Evolutionary conservation across 2,329 filamentous ascomycete species (phyloP), one percentile per base, ranked within the genome.

Genomic region (Epichloe gansuensis): DNA sequence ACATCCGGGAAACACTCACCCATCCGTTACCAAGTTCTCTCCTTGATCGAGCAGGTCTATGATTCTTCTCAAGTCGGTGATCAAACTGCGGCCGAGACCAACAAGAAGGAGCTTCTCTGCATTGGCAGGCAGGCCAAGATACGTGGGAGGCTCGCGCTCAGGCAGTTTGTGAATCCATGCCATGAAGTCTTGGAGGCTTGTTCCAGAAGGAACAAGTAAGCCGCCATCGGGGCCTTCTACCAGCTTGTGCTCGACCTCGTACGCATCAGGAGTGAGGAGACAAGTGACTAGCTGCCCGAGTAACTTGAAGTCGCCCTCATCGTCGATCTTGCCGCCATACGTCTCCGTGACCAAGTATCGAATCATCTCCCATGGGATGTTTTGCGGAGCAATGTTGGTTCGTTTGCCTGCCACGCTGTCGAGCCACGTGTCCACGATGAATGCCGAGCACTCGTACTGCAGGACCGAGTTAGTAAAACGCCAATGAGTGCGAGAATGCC

Each of bases 321-420:
- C 82, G 64, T 98, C 93, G 60, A 98, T 90, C 74, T 98, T 98
- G 67, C 93, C 93, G 57, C 93, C 93, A 64, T 98, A 98, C 56
- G 90, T 97, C 70, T 97, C 91, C 1, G 85, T 87, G 53, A 98
- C 79, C 15, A 98, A 79, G 51, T 85, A 89, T 55, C 89, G 84
- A 56, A 98, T 84, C 80, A 98, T 90, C 53, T 94, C 85, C 93
- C 93, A 98, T 1, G 93, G 94, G 21, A 98, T 87, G 64, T 94
- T 95, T 62, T 86, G 81, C 4, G 93, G 93, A 2, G 90, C 89
- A 59, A 98, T 84, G 66, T 98, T 98, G 54, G 89, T 91, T 54
- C 93, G 84, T 58, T 85, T 89, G 59, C 85, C 82, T 3, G 91
- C 87, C 35, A 88, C 82, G 4, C 75, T 76, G 60, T 96, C 89